A percentile compares a stretch with the other conserved stretches of the same genome.
These are phyloP conservation scores for Aspergillus conjunctus DNA, from an alignment of 495 filamentous ascomycete species.

Conservation along the genomic window DNA sequence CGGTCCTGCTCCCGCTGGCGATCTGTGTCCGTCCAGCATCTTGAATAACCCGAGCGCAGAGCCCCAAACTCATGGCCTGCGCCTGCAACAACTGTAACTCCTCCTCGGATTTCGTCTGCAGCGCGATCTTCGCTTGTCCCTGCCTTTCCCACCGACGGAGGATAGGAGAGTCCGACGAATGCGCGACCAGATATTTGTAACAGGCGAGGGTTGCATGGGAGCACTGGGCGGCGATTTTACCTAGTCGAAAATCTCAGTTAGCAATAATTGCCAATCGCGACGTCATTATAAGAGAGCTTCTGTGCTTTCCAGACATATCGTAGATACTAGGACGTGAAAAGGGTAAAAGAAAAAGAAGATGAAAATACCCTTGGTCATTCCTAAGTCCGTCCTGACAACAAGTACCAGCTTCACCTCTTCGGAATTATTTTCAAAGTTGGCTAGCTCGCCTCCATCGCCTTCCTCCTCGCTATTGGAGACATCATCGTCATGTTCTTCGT, in stretches of 20 bases:
- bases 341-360: conserved; percentile 12
- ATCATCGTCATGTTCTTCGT: conserved; percentile 42
- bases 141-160: conserved; percentile 79
- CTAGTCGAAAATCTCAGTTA: conserved; percentile 44
- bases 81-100: conserved; percentile 76
- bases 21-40: conserved; percentile 99
- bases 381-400: conserved; percentile 88
- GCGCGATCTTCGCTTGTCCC: conserved; percentile 90
- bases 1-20: conserved; percentile 85
- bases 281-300: too few species aligned
- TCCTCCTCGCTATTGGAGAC: conserved; percentile 41
- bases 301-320: too few species aligned
- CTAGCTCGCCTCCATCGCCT: conserved; percentile 45
- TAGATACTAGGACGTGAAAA: not conserved
- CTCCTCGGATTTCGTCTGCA: conserved; percentile 81
- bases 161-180: conserved; percentile 60
- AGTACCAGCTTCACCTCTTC: conserved; percentile 96
- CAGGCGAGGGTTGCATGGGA: conserved; percentile 95
- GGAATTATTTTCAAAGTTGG: conserved; percentile 49
- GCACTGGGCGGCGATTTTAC: conserved; percentile 96
- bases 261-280: not conserved
- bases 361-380: conserved; percentile 87
- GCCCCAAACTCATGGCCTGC: conserved; percentile 76
- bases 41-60: conserved; percentile 84
- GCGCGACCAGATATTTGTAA: conserved; percentile 78